Percentiles rank a stretch among this genome's conserved stretches.
phyloP scores from a whole-genome alignment of 2,329 filamentous ascomycete species.

The Cladosporium phlei region DNA sequence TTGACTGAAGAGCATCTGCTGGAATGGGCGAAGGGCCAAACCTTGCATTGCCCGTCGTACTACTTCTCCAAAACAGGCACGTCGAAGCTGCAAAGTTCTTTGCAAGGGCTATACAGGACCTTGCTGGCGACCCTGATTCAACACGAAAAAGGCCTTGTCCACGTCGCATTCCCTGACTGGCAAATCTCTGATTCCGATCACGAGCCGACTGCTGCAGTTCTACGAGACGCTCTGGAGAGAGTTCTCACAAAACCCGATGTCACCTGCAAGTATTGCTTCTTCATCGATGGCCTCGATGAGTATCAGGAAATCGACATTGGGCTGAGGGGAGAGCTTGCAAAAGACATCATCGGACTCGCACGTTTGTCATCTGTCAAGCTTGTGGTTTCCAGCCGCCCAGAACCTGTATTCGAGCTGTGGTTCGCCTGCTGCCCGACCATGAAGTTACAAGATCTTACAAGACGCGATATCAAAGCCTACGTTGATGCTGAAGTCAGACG shows the following conservation, averaged over 20 bases:
- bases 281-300: neutral
- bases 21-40: neutral
- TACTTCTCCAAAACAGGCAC: neutral
- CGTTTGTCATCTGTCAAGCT: neutral
- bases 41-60: neutral
- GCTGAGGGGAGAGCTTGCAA: neutral
- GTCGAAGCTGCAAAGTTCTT: neutral
- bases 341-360: neutral
- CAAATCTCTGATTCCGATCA: neutral
- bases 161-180: neutral
- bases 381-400: neutral
- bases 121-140: neutral
- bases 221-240: neutral
- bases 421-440: neutral
- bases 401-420: neutral
- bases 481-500: neutral
- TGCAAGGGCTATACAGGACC: neutral
- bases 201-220: neutral
- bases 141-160: neutral
- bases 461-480: neutral
- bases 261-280: neutral
- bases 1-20: neutral
- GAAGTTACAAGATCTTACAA: neutral
- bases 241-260: neutral
- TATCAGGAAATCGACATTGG: neutral